Evolutionary conservation across 129 eudicot genomes (phyloP).

Genomic region (Flaveria robusta): DNA sequence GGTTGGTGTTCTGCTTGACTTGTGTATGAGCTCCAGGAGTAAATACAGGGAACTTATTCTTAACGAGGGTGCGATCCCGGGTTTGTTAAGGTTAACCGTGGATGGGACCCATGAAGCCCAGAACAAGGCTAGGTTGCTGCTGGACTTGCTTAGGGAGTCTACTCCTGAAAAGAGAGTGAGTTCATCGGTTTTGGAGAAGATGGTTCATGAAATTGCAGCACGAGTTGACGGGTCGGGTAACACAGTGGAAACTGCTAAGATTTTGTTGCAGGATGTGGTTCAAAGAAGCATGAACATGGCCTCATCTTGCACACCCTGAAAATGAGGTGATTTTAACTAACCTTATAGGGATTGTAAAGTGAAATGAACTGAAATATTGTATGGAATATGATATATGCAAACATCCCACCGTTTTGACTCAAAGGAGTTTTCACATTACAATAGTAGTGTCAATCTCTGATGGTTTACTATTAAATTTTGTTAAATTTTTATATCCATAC

Average conservation of each 20-base stretch:
- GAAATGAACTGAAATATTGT: constrained; percentile 17
- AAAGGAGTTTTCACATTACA: background rate
- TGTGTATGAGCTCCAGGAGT: constrained; percentile 61
- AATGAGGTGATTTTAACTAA: constrained; percentile 49
- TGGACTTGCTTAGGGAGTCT: constrained; percentile 63
- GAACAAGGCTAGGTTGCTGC: constrained; percentile 57
- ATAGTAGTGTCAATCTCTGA: background rate
- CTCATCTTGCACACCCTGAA: constrained; percentile 40
- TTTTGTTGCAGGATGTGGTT: constrained; percentile 58
- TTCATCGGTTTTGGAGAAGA: constrained; percentile 52
- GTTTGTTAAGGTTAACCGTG: constrained; percentile 62
- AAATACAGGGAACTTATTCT: constrained; percentile 73
- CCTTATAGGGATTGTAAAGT: constrained; percentile 51
- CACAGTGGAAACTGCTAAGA: constrained; percentile 65
- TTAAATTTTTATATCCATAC: background rate
- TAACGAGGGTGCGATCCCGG: constrained; percentile 88
- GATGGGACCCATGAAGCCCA: constrained; percentile 67
- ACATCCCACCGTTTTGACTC: constrained; percentile 18
- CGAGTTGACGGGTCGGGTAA: constrained; percentile 54
- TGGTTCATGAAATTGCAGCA: constrained; percentile 57
- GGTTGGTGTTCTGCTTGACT: constrained; percentile 57
- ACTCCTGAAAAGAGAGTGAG: constrained; percentile 42
- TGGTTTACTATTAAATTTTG: background rate
- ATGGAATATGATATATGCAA: constrained; percentile 12
- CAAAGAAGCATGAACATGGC: constrained; percentile 54